Percentiles rank a stretch among this genome's conserved stretches.
Evolutionary conservation across 2,329 filamentous ascomycete genomes (phyloP).

Genomic region (Nemania sp.): DNA sequence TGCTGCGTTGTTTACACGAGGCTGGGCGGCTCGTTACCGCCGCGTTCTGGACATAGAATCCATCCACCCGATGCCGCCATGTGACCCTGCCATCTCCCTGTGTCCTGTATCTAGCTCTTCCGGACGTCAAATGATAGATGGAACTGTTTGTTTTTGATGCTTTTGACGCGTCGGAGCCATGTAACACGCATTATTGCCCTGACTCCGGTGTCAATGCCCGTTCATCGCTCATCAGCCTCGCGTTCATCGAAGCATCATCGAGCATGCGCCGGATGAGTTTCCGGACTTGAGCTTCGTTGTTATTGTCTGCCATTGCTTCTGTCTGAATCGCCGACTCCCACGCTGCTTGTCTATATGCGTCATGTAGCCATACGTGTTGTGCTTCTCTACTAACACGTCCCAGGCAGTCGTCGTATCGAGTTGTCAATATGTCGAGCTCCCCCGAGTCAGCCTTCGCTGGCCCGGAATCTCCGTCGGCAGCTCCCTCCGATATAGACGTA

Average conservation of each 20-base stretch:
- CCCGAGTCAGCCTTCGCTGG: constrained; percentile 66
- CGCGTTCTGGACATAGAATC: constrained; percentile 37
- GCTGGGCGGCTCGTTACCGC: constrained; percentile 35
- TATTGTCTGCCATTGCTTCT: constrained; percentile 39
- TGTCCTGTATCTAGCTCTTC: constrained; percentile 33
- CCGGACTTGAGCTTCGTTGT: constrained; percentile 43
- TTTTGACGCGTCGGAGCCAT: constrained; percentile 29
- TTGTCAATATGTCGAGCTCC: constrained; percentile 63
- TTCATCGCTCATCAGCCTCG: constrained; percentile 52
- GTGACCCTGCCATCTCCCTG: constrained; percentile 36
- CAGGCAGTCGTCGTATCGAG: constrained; percentile 59
- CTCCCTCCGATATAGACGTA: constrained; percentile 47
- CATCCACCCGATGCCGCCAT: constrained; percentile 36
- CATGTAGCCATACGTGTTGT: constrained; percentile 28
- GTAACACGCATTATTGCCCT: constrained; percentile 24
- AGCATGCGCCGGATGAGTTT: constrained; percentile 40
- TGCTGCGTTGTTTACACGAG: constrained; percentile 32
- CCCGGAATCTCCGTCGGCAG: constrained; percentile 63
- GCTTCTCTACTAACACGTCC: constrained; percentile 49
- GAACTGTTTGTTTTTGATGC: constrained; percentile 33
- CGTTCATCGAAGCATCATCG: constrained; percentile 49
- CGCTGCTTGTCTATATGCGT: constrained; percentile 35
- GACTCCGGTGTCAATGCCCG: constrained; percentile 45
- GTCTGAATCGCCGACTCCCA: constrained; percentile 41
- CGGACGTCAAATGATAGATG: constrained; percentile 32